Evolutionary conservation across 768 basidiomycete species (phyloP).

Genomic region (Mrakia gelida): DNA sequence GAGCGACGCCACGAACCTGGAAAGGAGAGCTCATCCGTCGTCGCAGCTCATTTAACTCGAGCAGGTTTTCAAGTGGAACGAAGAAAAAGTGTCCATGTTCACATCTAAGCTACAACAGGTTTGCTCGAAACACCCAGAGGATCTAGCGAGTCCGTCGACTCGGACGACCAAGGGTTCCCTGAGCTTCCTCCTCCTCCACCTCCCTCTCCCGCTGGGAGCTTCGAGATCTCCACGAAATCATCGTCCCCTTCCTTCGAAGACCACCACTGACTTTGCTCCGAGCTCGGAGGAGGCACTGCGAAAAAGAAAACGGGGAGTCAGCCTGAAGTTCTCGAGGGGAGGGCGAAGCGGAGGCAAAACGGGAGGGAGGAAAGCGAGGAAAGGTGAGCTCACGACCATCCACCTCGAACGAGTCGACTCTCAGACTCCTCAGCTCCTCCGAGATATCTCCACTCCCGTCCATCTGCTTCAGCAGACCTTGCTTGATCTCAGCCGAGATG

Average conservation of each 20-base stretch:
- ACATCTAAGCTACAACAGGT: background rate
- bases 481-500: conserved; percentile 43
- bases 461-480: conserved; percentile 30
- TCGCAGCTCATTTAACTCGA: background rate
- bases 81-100: background rate
- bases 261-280: conserved; percentile 77
- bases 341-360: conserved; percentile 57
- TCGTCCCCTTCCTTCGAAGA: conserved; percentile 6
- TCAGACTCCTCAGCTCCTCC: conserved; percentile 4
- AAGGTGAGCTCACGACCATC: background rate
- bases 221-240: background rate
- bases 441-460: conserved; percentile 1
- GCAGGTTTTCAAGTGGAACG: background rate
- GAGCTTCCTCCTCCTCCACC: background rate
- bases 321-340: conserved; percentile 53
- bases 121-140: background rate
- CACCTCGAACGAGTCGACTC: background rate
- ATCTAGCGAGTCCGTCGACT: background rate
- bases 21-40: background rate
- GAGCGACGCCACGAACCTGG: background rate
- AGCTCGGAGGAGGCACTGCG: conserved; percentile 79
- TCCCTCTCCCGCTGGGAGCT: background rate
- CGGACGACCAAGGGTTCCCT: background rate
- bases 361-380: too few relatives aligned
- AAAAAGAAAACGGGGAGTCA: conserved; percentile 54